Percentiles rank a stretch among this genome's conserved stretches.
These are phyloP conservation scores for Coemansia sp. DNA, from an alignment of 192 early-diverging fungal species.

Conservation along the genomic window DNA sequence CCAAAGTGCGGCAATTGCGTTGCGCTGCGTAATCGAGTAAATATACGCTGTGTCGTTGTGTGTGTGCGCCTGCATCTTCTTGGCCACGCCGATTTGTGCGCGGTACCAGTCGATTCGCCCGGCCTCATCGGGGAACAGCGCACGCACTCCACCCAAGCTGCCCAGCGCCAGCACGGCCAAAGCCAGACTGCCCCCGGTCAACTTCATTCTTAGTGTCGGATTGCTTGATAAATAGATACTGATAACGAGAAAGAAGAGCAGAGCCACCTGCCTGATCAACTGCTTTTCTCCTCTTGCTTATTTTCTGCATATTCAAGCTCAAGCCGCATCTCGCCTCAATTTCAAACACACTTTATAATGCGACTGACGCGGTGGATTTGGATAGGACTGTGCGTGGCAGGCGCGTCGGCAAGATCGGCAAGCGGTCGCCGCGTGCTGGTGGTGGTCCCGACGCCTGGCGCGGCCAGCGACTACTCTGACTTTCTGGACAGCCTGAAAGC, in stretches of 20 bases:
- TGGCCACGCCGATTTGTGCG: constrained; percentile 41
- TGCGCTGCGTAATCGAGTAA: constrained; percentile 65
- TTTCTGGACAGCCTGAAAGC: constrained; percentile 61
- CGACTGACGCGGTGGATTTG: constrained; percentile 15
- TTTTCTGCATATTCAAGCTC: not conserved
- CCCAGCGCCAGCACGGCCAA: constrained; percentile 19
- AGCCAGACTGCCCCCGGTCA: not conserved
- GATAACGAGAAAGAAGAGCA: not conserved
- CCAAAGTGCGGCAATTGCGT: constrained; percentile 71
- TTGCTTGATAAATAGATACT: not conserved
- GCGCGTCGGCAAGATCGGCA: constrained; percentile 58
- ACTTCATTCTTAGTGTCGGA: not conserved
- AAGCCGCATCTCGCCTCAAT: not conserved
- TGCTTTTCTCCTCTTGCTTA: not conserved
- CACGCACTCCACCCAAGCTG: constrained; percentile 10
- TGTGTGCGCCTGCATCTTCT: constrained; percentile 19
- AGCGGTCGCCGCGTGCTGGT: constrained; percentile 69
- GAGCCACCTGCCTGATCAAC: not conserved
- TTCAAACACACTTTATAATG: constrained; percentile 14
- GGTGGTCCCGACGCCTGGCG: constrained; percentile 59
- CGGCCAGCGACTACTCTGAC: constrained; percentile 32
- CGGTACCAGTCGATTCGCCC: constrained; percentile 53
- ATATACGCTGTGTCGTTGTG: constrained; percentile 42
- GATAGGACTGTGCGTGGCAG: constrained; percentile 7
- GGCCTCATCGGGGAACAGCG: constrained; percentile 52